These are phyloP conservation scores for Teratosphaeria nubilosa DNA, from an alignment of 2,329 filamentous ascomycete genomes.

Conservation along the genomic window DNA sequence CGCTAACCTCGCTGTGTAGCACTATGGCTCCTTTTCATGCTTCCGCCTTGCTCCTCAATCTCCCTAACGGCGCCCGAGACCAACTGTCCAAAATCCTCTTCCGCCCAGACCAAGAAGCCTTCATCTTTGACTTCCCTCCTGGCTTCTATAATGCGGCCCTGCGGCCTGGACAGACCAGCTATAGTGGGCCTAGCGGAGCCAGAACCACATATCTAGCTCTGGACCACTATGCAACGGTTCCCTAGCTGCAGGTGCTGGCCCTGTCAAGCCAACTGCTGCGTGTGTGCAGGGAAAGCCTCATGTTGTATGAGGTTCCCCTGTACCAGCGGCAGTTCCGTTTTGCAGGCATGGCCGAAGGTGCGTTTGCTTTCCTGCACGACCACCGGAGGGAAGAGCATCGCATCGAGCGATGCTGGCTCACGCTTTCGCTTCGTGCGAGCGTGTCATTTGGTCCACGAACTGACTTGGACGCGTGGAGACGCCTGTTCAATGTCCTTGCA, in stretches of 20 bases:
- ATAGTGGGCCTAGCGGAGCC: neutral
- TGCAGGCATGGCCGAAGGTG: neutral
- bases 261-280: neutral
- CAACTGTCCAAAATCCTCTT: neutral
- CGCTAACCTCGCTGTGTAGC: neutral
- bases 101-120: neutral
- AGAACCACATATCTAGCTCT: neutral
- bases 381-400: neutral
- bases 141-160: neutral
- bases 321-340: neutral
- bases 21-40: neutral
- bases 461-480: neutral
- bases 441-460: neutral
- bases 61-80: neutral
- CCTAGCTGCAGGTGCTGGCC: neutral
- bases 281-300: neutral
- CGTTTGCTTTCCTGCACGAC: neutral
- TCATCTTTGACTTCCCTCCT: neutral
- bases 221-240: neutral
- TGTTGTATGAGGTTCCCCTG: neutral
- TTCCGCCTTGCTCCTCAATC: neutral
- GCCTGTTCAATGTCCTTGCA: neutral
- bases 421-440: neutral
- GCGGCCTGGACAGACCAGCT: neutral
- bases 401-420: neutral